Percentiles rank a stretch among this genome's conserved stretches.
phyloP scores from a whole-genome alignment of 1,139 yeast species.

The Zygoascus meyerae region DNA sequence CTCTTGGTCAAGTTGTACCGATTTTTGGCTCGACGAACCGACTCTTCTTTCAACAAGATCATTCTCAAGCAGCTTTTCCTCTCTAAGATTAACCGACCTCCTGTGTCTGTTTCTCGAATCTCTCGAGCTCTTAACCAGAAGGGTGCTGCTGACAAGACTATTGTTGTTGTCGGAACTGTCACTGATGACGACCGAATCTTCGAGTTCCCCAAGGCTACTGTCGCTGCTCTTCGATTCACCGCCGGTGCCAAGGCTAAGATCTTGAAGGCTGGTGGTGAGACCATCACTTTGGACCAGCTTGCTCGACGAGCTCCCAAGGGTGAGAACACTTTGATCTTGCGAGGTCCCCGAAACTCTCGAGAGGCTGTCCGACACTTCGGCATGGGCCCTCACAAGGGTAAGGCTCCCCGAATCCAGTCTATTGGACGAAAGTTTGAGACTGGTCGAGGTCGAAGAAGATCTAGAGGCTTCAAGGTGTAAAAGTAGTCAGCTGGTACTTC shows the following conservation, averaged over 20 bases:
- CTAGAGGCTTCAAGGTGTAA: slow-evolving; percentile 99
- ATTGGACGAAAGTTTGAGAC: slow-evolving; percentile 99
- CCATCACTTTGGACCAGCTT: slow-evolving; percentile 97
- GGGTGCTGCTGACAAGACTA: slow-evolving; percentile 85
- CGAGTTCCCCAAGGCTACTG: slow-evolving; percentile 92
- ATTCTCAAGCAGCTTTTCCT: slow-evolving; percentile 90
- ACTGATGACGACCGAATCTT: slow-evolving; percentile 95
- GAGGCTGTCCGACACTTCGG: slow-evolving; percentile 99
- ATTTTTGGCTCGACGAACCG: slow-evolving; percentile 99
- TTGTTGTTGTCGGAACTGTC: slow-evolving; percentile 98
- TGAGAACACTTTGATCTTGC: slow-evolving; percentile 93
- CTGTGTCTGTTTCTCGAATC: slow-evolving; percentile 92
- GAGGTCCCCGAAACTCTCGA: slow-evolving; percentile 99
- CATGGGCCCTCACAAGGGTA: slow-evolving; percentile 98
- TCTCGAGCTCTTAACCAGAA: slow-evolving; percentile 74
- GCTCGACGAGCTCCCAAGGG: slow-evolving; percentile 99
- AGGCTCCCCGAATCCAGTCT: slow-evolving; percentile 97
- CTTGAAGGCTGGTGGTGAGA: slow-evolving; percentile 98
- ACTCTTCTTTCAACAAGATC: slow-evolving; percentile 94
- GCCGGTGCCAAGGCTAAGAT: slow-evolving; percentile 98
- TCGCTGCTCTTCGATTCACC: slow-evolving; percentile 99
- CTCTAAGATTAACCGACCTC: slow-evolving; percentile 99
- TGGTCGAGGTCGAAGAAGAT: slow-evolving; percentile 99
- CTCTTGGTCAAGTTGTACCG: slow-evolving; percentile 96
- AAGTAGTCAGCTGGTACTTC: not conserved